Conservation (phyloP, 495 filamentous ascomycete species). For the Aspergillus campestris region DNA sequence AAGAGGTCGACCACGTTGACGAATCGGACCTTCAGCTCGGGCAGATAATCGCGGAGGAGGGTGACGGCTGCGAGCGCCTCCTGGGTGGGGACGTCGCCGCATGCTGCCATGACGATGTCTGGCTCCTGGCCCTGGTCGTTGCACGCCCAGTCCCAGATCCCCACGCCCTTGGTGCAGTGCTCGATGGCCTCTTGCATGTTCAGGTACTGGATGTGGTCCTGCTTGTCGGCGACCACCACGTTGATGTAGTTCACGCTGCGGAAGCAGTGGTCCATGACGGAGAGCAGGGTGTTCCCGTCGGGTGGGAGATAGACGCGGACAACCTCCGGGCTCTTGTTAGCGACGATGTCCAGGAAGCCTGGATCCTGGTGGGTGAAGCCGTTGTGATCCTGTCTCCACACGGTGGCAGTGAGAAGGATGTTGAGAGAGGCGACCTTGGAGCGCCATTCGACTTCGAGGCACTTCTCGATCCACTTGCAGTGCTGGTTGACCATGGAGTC, state of each 20-base stretch:
- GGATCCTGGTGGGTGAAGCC: slow-evolving; percentile 74
- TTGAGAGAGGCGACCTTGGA: slow-evolving; percentile 60
- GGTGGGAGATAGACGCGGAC: slow-evolving; percentile 71
- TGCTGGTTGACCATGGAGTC: slow-evolving; percentile 76
- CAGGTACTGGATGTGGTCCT: slow-evolving; percentile 64
- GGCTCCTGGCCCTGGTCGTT: slow-evolving; percentile 54
- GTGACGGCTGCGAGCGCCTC: slow-evolving; percentile 62
- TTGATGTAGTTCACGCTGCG: slow-evolving; percentile 66
- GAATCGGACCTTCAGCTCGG: slow-evolving; percentile 60
- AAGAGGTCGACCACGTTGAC: slow-evolving; percentile 71
- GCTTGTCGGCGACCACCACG: slow-evolving; percentile 67
- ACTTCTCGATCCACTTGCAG: slow-evolving; percentile 76
- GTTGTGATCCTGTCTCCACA: slow-evolving; percentile 74
- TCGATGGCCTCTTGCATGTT: slow-evolving; percentile 56
- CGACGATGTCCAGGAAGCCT: slow-evolving; percentile 65
- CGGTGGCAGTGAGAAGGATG: slow-evolving; percentile 64
- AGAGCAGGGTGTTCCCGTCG: slow-evolving; percentile 64
- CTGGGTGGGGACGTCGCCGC: slow-evolving; percentile 62
- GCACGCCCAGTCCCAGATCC: slow-evolving; percentile 51
- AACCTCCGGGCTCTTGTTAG: slow-evolving; percentile 66
- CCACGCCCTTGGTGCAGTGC: slow-evolving; percentile 62
- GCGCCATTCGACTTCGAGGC: slow-evolving; percentile 62
- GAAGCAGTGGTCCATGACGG: slow-evolving; percentile 60
- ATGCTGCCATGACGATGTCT: slow-evolving; percentile 61
- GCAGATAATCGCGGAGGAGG: slow-evolving; percentile 54